Percentiles rank a stretch among this genome's conserved stretches.
Conservation (phyloP, 306 rosid genomes). For the Phaseolus lunatus region DNA sequence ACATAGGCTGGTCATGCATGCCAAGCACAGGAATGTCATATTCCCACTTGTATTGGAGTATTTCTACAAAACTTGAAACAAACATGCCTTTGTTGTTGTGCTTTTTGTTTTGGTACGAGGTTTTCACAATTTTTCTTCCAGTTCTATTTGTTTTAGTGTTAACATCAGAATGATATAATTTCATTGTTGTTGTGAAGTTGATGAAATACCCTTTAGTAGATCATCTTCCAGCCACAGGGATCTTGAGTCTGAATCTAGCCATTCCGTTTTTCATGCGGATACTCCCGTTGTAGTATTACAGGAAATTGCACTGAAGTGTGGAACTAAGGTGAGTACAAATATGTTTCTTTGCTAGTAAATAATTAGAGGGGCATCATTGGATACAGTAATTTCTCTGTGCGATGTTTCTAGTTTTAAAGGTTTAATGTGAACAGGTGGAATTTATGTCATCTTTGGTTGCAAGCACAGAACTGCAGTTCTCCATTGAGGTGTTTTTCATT, state of each 20-base stretch:
- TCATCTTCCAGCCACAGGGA: slow-evolving; percentile 78
- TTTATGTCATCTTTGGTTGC: slow-evolving; percentile 72
- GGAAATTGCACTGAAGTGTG: slow-evolving; percentile 92
- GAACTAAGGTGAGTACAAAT: slow-evolving; percentile 74
- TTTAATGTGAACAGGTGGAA: slow-evolving; percentile 70
- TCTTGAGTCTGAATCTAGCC: slow-evolving; percentile 73
- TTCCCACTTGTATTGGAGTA: not conserved
- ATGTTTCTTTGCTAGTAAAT: slow-evolving; percentile 35
- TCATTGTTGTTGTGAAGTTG: slow-evolving; percentile 63
- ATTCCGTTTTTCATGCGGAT: slow-evolving; percentile 61
- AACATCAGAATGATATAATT: slow-evolving; percentile 40
- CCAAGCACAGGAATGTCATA: not conserved
- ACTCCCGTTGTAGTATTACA: slow-evolving; percentile 71
- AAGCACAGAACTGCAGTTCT: slow-evolving; percentile 78
- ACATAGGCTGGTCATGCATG: not conserved
- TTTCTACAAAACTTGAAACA: slow-evolving; percentile 2
- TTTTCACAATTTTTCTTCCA: not conserved
- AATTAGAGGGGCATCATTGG: slow-evolving; percentile 37
- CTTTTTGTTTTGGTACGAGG: not conserved
- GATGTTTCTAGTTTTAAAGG: slow-evolving; percentile 34
- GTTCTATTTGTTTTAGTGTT: slow-evolving; percentile 31
- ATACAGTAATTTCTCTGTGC: slow-evolving; percentile 1
- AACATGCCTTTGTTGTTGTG: not conserved
- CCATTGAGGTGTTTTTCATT: slow-evolving; percentile 67
- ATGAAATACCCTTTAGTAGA: slow-evolving; percentile 70